These are phyloP conservation scores for Licmophora abbreviata DNA, from an alignment of 108 stramenopile genomes.

Conservation along the genomic window DNA sequence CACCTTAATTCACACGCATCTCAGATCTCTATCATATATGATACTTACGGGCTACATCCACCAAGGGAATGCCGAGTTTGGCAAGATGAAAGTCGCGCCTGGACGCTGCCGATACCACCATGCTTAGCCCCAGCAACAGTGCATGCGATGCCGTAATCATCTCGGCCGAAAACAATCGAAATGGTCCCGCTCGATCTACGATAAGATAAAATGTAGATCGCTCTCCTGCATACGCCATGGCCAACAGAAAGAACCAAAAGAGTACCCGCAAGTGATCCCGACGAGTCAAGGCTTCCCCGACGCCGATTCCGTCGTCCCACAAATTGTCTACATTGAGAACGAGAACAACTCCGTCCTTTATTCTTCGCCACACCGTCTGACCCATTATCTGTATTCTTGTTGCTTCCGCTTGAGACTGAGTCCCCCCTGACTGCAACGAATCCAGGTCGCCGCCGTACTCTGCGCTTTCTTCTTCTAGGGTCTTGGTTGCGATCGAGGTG, in stretches of 20 bases:
- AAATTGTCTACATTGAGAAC: not conserved
- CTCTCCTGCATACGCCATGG: conserved; percentile 62
- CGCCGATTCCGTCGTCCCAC: not conserved
- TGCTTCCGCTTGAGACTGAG: no score
- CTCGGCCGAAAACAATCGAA: conserved; percentile 66
- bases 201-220: conserved; percentile 71
- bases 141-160: conserved; percentile 61
- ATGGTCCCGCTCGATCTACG: conserved; percentile 76
- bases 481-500: no score
- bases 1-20: no score
- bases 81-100: no score
- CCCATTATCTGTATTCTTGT: not conserved
- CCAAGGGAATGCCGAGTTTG: conserved; percentile 64
- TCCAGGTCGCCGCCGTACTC: no score
- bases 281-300: not conserved
- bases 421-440: no score
- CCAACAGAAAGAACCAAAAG: conserved; percentile 71
- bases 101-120: conserved; percentile 31
- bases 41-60: conserved; percentile 62
- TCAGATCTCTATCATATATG: no score
- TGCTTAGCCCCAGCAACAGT: conserved; percentile 29
- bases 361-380: not conserved
- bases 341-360: not conserved
- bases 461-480: no score
- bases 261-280: conserved; percentile 13